phyloP scores from a whole-genome alignment of 2,329 filamentous ascomycete species.

The Pseudocercospora crystallina region DNA sequence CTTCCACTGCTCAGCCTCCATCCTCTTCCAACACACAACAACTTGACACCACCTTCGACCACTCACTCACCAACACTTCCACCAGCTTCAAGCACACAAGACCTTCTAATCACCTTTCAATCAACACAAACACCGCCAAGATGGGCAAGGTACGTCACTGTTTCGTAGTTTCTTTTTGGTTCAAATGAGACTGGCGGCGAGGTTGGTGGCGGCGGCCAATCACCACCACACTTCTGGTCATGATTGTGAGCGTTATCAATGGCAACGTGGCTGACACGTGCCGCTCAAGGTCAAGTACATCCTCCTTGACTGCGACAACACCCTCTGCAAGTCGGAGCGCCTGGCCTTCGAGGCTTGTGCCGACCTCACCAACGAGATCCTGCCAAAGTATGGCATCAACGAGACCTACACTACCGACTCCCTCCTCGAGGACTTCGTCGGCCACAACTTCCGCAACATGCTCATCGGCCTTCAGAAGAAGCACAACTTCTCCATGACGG shows the following conservation, averaged over 20 bases:
- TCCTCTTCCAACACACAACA: no score
- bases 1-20: no score
- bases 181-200: no score
- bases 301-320: conserved; percentile 72
- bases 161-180: neutral
- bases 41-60: no score
- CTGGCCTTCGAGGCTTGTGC: conserved; percentile 90
- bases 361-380: conserved; percentile 83
- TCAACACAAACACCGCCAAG: conserved; percentile 2
- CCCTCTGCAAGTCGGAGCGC: conserved; percentile 86
- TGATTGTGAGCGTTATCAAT: no score
- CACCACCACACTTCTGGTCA: neutral
- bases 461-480: conserved; percentile 72
- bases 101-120: no score
- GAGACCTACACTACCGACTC: conserved; percentile 74
- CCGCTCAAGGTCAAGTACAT: conserved; percentile 46
- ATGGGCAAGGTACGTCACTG: conserved; percentile 14
- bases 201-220: neutral
- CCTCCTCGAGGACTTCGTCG: conserved; percentile 84
- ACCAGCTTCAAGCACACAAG: neutral
- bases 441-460: conserved; percentile 94
- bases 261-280: conserved; percentile 6
- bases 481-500: conserved; percentile 68
- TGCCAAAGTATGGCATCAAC: conserved; percentile 63
- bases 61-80: no score